Conservation (phyloP, 2,329 filamentous ascomycete species). For the Cytospora paraplurivora region DNA sequence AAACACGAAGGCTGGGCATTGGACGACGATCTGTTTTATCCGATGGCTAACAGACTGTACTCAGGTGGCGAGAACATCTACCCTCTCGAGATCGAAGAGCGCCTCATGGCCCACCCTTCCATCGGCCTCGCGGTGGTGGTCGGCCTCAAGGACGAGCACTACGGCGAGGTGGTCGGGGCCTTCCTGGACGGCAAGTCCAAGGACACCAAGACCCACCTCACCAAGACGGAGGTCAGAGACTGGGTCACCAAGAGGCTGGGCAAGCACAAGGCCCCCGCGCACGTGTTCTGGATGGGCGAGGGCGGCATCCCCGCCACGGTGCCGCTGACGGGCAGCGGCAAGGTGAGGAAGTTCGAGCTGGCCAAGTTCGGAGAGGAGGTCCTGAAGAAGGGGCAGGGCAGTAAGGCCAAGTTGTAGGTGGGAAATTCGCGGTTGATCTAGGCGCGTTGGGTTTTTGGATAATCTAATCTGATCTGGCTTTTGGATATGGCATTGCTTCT, state of each 20-base stretch:
- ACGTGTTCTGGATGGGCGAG: slow-evolving; percentile 76
- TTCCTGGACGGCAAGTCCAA: slow-evolving; percentile 53
- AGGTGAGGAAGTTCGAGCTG: slow-evolving; percentile 69
- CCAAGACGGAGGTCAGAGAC: slow-evolving; percentile 57
- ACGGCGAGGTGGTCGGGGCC: slow-evolving; percentile 71
- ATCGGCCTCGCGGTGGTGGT: slow-evolving; percentile 69
- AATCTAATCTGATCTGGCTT: too few species aligned
- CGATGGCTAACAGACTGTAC: neutral
- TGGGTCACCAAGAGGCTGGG: slow-evolving; percentile 66
- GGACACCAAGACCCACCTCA: slow-evolving; percentile 41
- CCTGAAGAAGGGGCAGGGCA: slow-evolving; percentile 48
- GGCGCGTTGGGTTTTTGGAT: neutral
- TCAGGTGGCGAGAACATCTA: slow-evolving; percentile 72
- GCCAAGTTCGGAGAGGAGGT: slow-evolving; percentile 57
- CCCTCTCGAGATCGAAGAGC: slow-evolving; percentile 74
- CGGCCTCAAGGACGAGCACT: slow-evolving; percentile 68
- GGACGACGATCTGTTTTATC: slow-evolving; percentile 1
- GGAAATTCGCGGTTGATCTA: neutral
- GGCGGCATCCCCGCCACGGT: slow-evolving; percentile 56
- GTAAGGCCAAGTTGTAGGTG: slow-evolving; percentile 49
- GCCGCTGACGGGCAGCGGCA: slow-evolving; percentile 71
- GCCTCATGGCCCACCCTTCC: slow-evolving; percentile 64
- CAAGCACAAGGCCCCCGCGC: slow-evolving; percentile 68
- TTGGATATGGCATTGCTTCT: slow-evolving; percentile 2
- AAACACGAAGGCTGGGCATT: slow-evolving; percentile 23